Evolutionary conservation across 2,329 filamentous ascomycete genomes (phyloP).

Genomic region (Aureobasidium sp.): DNA sequence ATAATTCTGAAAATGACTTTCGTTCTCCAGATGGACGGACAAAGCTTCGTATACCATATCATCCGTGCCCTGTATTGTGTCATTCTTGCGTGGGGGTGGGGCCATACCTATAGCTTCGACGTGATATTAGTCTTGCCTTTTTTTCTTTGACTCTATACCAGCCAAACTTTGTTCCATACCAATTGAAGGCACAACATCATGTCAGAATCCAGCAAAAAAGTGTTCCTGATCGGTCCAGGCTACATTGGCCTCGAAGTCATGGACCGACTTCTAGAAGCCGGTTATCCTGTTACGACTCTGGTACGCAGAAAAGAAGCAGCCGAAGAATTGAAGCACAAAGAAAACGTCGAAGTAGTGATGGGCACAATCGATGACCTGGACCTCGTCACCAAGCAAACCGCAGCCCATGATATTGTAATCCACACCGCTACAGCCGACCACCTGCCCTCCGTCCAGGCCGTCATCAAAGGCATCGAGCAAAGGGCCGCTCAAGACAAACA

Average conservation of each 20-base stretch:
- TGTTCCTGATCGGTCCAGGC: constrained; percentile 38
- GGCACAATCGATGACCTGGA: constrained; percentile 35
- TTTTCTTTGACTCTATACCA: neutral
- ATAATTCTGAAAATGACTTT: no score
- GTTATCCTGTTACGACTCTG: constrained; percentile 34
- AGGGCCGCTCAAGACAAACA: constrained; percentile 28
- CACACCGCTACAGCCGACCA: constrained; percentile 44
- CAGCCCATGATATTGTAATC: constrained; percentile 35
- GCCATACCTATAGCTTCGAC: neutral
- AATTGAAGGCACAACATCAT: neutral
- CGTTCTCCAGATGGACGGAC: no score
- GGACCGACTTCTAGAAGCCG: constrained; percentile 33
- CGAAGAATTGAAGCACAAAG: constrained; percentile 26
- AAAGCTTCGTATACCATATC: neutral
- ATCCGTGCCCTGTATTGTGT: neutral
- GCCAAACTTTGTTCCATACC: neutral
- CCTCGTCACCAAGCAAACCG: constrained; percentile 30
- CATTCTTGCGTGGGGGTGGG: neutral
- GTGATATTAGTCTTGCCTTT: neutral
- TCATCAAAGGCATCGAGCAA: constrained; percentile 35
- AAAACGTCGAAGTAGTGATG: constrained; percentile 29
- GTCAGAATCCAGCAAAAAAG: constrained; percentile 18
- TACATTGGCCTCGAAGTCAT: constrained; percentile 42
- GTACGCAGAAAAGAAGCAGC: constrained; percentile 33
- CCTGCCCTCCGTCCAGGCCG: constrained; percentile 35